Evolutionary conservation across 2,329 filamentous ascomycete genomes (phyloP).

Genomic region (Arthroderma sp.): DNA sequence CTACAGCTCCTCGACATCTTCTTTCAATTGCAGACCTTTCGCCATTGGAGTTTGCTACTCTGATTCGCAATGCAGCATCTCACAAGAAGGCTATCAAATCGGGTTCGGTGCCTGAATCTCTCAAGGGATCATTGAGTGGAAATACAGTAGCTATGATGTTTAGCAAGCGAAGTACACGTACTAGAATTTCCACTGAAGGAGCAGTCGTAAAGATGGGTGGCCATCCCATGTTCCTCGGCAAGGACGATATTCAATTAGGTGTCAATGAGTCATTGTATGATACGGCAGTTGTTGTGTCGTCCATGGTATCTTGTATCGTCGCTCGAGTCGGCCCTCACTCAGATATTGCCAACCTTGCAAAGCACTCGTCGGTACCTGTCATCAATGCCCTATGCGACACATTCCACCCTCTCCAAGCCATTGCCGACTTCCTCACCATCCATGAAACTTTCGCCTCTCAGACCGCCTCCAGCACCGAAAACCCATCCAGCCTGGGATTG

Average conservation of each 20-base stretch:
- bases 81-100: slow-evolving; percentile 70
- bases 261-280: slow-evolving; percentile 92
- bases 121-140: slow-evolving; percentile 53
- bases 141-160: slow-evolving; percentile 92
- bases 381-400: slow-evolving; percentile 82
- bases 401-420: slow-evolving; percentile 85
- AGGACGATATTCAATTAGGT: slow-evolving; percentile 90
- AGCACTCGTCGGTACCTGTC: slow-evolving; percentile 63
- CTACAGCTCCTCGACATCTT: slow-evolving; percentile 64
- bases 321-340: slow-evolving; percentile 64
- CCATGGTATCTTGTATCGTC: slow-evolving; percentile 74
- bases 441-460: slow-evolving; percentile 57
- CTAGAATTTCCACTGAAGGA: slow-evolving; percentile 82
- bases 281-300: slow-evolving; percentile 84
- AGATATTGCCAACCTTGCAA: slow-evolving; percentile 58
- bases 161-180: slow-evolving; percentile 88
- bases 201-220: slow-evolving; percentile 81
- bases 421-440: slow-evolving; percentile 88
- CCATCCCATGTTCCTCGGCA: slow-evolving; percentile 91
- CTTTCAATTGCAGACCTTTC: slow-evolving; percentile 83
- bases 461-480: slow-evolving; percentile 12
- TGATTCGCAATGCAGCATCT: slow-evolving; percentile 68
- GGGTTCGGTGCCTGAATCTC: slow-evolving; percentile 44
- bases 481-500: slow-evolving; percentile 47
- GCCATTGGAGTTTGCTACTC: slow-evolving; percentile 60